Evolutionary conservation across 371 early-diverging fungal species (phyloP), one percentile per base, ranked within the genome.

Genomic region (Lichtheimia corymbifera): DNA sequence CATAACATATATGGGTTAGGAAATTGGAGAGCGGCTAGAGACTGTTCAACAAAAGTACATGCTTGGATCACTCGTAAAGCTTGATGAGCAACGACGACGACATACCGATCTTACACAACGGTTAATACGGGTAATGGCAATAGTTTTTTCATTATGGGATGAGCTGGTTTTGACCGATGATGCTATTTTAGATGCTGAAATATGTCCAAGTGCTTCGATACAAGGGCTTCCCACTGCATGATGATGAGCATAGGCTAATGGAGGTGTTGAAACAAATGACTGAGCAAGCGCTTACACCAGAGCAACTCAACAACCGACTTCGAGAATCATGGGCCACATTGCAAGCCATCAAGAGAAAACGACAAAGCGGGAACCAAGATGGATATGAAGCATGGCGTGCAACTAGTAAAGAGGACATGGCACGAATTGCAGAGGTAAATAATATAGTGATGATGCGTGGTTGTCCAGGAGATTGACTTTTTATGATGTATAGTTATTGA

Each of bases 41-140:
- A 57, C 60, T 25, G 64, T 70, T 18, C 66, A 73, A 42, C 73
- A 67, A 44, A 66, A 75, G 61, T 64, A 71, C 54, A 35, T 40
- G 6, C 55, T 77, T 52, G 68, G 67, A 0, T 71, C 71, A n/a
- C 50, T 66, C 41, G 66, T 72, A 14, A 71, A 65, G 25, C 52
- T 74, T 45, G 77, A 77, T 30, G 77, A 77, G 49, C 73, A 76
- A 56, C 72, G 67, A 58, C 70, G 80, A n/a, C 67, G 63, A 28
- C 59, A 63, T 24, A 43, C 55, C 20, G 58, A 67, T 18, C 53
- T 50, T 11, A 63, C 60, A 4, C 63, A 63, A 35, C 55, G 67
- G 28, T 40, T 63, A 52, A 63, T 63, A 53, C 49, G 55, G 30
- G 67, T 66, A 66, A 64, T 40, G 30, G 4, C 14, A 14, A 25